These are phyloP conservation scores for Cladosporium phlei DNA, from an alignment of 2,329 filamentous ascomycete species.

Conservation along the genomic window DNA sequence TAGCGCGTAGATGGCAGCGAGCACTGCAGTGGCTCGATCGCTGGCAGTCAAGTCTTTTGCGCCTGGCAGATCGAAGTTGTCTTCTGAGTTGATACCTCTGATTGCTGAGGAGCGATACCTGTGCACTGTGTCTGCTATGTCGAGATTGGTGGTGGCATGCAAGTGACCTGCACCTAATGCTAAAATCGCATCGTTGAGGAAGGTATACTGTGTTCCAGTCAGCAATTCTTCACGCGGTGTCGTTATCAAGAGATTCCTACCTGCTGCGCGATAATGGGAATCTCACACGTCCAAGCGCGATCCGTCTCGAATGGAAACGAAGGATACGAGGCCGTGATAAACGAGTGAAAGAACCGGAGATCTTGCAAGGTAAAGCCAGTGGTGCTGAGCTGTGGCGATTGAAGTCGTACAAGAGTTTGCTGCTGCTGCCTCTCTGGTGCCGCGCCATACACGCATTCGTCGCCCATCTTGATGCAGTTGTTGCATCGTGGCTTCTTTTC, in stretches of 20 bases:
- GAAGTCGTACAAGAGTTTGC: neutral
- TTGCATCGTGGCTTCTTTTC: constrained; percentile 6
- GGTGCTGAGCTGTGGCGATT: constrained; percentile 3
- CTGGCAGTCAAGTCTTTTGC: neutral
- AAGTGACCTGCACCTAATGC: constrained; percentile 2
- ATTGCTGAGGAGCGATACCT: constrained; percentile 8
- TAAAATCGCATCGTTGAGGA: constrained; percentile 4
- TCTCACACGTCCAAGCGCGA: constrained; percentile 1
- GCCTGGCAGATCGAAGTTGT: neutral
- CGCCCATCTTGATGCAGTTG: constrained; percentile 7
- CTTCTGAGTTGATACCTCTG: constrained; percentile 4
- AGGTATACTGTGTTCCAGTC: neutral
- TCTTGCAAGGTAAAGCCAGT: constrained; percentile 1
- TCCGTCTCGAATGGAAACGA: constrained; percentile 6
- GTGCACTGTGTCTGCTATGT: neutral
- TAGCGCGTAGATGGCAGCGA: neutral
- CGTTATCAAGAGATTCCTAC: neutral
- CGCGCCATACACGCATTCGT: constrained; percentile 1
- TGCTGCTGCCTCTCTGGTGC: neutral
- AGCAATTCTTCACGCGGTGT: neutral
- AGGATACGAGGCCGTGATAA: constrained; percentile 4
- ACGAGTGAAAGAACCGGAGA: constrained; percentile 7
- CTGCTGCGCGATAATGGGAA: constrained; percentile 9
- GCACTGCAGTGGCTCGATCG: constrained; percentile 6
- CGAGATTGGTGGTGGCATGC: neutral